A percentile compares a stretch with the other conserved stretches of the same genome.
These are phyloP conservation scores for Hydnomerulius pinastri DNA, from an alignment of 768 basidiomycete genomes.

Conservation along the genomic window DNA sequence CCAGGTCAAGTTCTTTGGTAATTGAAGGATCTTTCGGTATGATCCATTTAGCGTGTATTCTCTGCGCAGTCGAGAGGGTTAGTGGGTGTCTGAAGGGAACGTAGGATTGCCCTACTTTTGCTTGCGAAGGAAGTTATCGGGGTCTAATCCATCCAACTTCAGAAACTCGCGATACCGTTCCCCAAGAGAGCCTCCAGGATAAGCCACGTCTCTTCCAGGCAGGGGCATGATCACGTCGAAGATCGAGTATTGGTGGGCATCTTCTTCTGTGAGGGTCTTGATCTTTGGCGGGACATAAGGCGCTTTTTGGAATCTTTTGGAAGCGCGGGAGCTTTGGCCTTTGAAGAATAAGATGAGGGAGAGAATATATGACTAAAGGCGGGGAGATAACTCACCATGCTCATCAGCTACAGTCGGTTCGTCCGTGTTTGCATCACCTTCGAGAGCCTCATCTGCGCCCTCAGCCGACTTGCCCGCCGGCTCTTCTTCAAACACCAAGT, in stretches of 20 bases:
- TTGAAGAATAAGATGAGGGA: conserved; percentile 16
- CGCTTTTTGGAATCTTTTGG: conserved; percentile 25
- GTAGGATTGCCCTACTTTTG: conserved; percentile 64
- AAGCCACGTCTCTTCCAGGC: conserved; percentile 92
- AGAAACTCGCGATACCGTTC: conserved; percentile 84
- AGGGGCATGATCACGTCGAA: conserved; percentile 98
- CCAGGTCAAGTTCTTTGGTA: conserved; percentile 84
- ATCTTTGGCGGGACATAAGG: conserved; percentile 72
- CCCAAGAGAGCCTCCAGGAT: conserved; percentile 86
- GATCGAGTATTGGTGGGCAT: conserved; percentile 80
- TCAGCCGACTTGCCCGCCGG: conserved; percentile 20
- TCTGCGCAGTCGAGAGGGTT: conserved; percentile 41
- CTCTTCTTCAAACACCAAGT: conserved; percentile 77
- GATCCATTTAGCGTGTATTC: conserved; percentile 93
- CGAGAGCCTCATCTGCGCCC: conserved; percentile 29
- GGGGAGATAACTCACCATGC: conserved; percentile 26
- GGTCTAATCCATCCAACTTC: conserved; percentile 83
- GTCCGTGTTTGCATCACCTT: conserved; percentile 28
- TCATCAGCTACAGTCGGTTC: conserved; percentile 37
- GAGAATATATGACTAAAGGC: neutral
- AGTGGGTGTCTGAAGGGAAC: conserved; percentile 5
- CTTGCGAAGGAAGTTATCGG: conserved; percentile 84
- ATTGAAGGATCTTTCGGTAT: conserved; percentile 88
- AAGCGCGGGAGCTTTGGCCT: conserved; percentile 15
- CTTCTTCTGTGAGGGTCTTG: conserved; percentile 75